Percentiles rank a stretch among this genome's conserved stretches.
Evolutionary conservation across 768 basidiomycete species (phyloP).

Genomic region (Boletellus sp.): DNA sequence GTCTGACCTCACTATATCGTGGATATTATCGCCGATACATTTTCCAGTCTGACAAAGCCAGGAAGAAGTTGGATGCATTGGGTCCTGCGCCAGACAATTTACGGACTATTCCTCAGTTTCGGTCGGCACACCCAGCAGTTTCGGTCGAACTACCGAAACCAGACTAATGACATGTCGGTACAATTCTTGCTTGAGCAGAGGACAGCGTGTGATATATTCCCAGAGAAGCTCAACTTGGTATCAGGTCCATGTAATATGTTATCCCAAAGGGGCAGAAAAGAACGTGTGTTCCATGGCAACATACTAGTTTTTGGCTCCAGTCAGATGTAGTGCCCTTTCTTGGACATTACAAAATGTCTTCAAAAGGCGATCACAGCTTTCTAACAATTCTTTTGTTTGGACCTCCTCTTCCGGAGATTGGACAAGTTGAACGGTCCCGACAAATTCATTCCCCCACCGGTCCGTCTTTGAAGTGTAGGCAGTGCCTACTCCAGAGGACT

Average conservation of each 20-base stretch:
- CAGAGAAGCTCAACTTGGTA: not conserved
- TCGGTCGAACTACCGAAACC: constrained; percentile 36
- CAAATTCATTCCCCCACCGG: constrained; percentile 51
- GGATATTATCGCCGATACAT: constrained; percentile 4
- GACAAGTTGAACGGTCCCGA: constrained; percentile 46
- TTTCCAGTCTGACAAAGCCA: constrained; percentile 62
- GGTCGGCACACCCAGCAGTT: constrained; percentile 40
- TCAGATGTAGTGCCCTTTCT: constrained; percentile 23
- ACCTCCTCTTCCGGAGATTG: constrained; percentile 49
- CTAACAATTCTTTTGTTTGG: constrained; percentile 47
- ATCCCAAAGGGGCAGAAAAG: not conserved
- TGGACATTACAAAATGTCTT: constrained; percentile 32
- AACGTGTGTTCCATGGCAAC: not conserved
- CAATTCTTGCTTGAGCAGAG: too few species aligned
- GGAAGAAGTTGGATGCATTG: constrained; percentile 56
- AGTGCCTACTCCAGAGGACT: constrained; percentile 23
- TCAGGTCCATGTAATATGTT: constrained; percentile 2
- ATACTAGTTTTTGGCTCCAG: constrained; percentile 2
- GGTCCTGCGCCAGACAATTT: constrained; percentile 63
- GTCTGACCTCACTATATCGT: constrained; percentile 23
- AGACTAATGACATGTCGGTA: not conserved
- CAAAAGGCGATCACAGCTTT: constrained; percentile 55
- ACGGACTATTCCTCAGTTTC: constrained; percentile 74
- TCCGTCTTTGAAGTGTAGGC: constrained; percentile 56
- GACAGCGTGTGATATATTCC: not conserved